Conservation (phyloP, 805 yeast species). For the Kregervanrija fluxuum region DNA sequence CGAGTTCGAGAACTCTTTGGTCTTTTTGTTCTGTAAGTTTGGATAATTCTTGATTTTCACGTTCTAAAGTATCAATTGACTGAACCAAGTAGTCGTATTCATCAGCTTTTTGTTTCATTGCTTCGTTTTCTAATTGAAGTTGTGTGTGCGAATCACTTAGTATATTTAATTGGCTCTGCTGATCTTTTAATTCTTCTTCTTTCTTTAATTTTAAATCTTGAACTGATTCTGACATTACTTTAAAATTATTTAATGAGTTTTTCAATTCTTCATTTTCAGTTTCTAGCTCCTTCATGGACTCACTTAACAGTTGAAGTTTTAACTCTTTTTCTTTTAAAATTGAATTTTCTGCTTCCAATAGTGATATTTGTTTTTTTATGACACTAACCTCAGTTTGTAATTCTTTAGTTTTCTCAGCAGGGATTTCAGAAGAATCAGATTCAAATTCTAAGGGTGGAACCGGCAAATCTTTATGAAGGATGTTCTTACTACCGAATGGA, state of each 20-base stretch:
- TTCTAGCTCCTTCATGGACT: not conserved
- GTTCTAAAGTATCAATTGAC: too few species aligned
- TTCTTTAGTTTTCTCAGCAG: not conserved
- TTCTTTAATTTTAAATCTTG: too few species aligned
- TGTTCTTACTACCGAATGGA: too few species aligned
- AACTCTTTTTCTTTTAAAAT: constrained; percentile 1
- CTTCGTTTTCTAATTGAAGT: constrained; percentile 1
- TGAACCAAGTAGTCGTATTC: not conserved
- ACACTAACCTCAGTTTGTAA: not conserved
- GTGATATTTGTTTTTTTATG: not conserved
- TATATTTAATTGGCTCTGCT: too few species aligned
- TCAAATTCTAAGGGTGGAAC: too few species aligned
- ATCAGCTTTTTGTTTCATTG: constrained; percentile 3
- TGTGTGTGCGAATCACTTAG: too few species aligned
- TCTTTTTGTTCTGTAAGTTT: too few species aligned
- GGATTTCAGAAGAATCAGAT: too few species aligned
- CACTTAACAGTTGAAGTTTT: not conserved
- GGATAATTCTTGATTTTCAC: too few species aligned
- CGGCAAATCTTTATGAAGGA: too few species aligned
- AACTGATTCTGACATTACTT: not conserved
- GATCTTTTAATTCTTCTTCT: too few species aligned
- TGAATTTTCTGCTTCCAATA: constrained; percentile 8
- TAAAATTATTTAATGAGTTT: constrained; percentile 1
- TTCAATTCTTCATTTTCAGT: constrained; percentile 4
- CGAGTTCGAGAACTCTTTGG: too few species aligned